Conservation (phyloP, 2,329 filamentous ascomycete species). For the Alternaria sp. region DNA sequence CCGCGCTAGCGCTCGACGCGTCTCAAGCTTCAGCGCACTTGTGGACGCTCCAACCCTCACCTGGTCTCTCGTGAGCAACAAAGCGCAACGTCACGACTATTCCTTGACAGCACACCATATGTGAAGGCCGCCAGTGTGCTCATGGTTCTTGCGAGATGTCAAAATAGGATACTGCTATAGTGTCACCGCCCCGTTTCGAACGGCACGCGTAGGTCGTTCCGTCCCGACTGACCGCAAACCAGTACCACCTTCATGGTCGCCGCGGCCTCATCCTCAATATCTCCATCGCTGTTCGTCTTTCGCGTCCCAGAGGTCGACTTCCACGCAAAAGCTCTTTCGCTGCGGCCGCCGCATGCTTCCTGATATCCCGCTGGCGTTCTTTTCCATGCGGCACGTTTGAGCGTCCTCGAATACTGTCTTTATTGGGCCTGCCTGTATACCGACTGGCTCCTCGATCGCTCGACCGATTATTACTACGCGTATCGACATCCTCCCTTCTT, state of each 20-base stretch:
- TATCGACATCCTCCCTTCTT: not conserved
- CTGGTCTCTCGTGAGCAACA: not conserved
- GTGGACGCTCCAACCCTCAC: not conserved
- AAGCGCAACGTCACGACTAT: not conserved
- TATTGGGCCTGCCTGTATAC: not conserved
- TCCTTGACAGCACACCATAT: not conserved
- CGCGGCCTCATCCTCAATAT: not conserved
- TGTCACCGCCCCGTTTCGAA: not conserved
- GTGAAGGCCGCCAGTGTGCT: rapidly evolving
- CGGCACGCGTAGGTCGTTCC: not conserved
- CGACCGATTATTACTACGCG: no score
- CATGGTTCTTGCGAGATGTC: not conserved
- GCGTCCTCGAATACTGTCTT: not conserved
- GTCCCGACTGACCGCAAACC: not conserved
- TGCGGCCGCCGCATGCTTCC: not conserved
- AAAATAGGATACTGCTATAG: rapidly evolving
- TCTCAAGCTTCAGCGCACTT: not conserved
- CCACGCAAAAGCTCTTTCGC: not conserved
- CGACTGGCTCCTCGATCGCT: not conserved
- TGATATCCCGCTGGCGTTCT: not conserved
- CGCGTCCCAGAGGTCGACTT: not conserved
- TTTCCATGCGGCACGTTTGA: not conserved
- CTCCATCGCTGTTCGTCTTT: not conserved
- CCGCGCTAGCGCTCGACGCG: not conserved
- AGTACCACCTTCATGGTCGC: not conserved